Evolutionary conservation across 2,329 filamentous ascomycete genomes (phyloP).

Genomic region (Fulvia fulva): DNA sequence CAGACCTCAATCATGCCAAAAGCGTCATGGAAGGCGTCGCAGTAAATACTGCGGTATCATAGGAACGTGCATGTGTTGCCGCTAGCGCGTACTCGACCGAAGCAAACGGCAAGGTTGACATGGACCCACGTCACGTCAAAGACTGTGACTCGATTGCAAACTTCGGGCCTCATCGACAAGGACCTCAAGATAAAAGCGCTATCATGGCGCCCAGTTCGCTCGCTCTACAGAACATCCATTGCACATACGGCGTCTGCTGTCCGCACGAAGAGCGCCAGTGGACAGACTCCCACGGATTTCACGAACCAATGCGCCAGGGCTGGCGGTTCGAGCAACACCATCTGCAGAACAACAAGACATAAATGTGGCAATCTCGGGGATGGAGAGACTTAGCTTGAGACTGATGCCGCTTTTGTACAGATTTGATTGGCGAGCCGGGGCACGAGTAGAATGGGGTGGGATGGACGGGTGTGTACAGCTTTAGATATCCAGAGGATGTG

Average conservation of each 20-base stretch:
- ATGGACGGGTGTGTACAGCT: too few relatives aligned
- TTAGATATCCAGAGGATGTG: too few relatives aligned
- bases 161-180: not conserved
- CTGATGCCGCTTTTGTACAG: not conserved
- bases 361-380: not conserved
- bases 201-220: not conserved
- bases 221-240: not conserved
- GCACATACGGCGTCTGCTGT: not conserved
- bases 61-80: not conserved
- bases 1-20: too few relatives aligned
- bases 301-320: too few relatives aligned
- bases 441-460: too few relatives aligned
- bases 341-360: not conserved
- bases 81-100: not conserved
- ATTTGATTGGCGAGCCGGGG: too few relatives aligned
- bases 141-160: not conserved
- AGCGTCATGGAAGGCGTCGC: too few relatives aligned
- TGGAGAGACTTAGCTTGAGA: not conserved
- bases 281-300: too few relatives aligned
- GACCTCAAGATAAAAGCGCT: not conserved
- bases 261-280: not conserved
- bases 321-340: not conserved
- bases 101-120: not conserved
- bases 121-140: not conserved
- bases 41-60: too few relatives aligned